Evolutionary conservation across 306 rosid species (phyloP).

Genomic region (Erythrophleum fordii): DNA sequence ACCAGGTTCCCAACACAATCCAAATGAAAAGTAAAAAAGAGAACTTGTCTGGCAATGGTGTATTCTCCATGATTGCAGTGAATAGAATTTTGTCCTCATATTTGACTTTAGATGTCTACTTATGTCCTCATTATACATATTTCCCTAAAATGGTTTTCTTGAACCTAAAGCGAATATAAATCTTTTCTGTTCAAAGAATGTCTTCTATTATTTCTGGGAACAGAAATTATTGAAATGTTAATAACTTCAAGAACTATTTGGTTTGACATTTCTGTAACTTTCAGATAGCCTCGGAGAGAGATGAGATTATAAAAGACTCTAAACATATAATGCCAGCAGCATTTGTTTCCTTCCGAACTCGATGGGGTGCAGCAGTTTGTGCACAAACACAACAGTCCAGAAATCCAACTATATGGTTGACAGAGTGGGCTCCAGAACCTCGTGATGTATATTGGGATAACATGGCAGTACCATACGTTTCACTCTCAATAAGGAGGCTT

Average conservation of each 20-base stretch:
- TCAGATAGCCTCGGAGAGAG: constrained; percentile 78
- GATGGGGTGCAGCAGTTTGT: constrained; percentile 98
- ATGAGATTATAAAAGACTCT: constrained; percentile 54
- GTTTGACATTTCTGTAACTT: constrained; percentile 28
- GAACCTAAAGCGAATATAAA: not conserved
- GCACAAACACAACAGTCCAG: constrained; percentile 94
- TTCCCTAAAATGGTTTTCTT: not conserved
- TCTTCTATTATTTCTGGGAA: constrained; percentile 22
- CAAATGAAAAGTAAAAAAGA: not conserved
- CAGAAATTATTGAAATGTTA: constrained; percentile 20
- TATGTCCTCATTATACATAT: not conserved
- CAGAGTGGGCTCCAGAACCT: constrained; percentile 99
- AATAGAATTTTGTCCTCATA: not conserved
- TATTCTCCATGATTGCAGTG: not conserved
- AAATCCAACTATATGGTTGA: constrained; percentile 90
- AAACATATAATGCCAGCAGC: constrained; percentile 85
- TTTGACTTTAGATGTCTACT: not conserved
- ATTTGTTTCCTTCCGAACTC: constrained; percentile 88
- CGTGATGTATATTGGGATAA: constrained; percentile 95
- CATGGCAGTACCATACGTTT: constrained; percentile 92
- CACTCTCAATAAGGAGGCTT: constrained; percentile 87
- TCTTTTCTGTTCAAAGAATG: constrained; percentile 18
- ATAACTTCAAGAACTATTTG: not conserved
- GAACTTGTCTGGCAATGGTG: not conserved
- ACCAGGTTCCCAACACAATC: not conserved